A percentile compares a stretch with the other conserved stretches of the same genome.
These are phyloP conservation scores for Grifola frondosa DNA, from an alignment of 1,284 basidiomycete genomes.

Conservation along the genomic window DNA sequence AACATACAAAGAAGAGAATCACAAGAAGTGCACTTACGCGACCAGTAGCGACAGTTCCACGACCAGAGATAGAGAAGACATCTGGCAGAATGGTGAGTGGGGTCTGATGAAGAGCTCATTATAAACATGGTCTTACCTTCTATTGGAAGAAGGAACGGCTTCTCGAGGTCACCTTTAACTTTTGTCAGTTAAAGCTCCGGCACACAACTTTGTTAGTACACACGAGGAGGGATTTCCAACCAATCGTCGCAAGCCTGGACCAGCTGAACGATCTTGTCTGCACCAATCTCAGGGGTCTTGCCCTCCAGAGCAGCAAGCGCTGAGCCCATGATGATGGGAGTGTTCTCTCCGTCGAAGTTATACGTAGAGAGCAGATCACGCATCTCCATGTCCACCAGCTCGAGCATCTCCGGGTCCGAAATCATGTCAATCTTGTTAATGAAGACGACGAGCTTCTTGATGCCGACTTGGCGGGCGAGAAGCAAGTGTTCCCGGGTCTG, in stretches of 20 bases:
- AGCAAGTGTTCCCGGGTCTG: slow-evolving; percentile 99
- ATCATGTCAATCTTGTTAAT: slow-evolving; percentile 99
- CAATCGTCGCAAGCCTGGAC: slow-evolving; percentile 90
- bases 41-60: slow-evolving; percentile 97
- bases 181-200: slow-evolving; percentile 7
- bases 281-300: slow-evolving; percentile 77
- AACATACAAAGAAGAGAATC: neutral
- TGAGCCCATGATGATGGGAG: slow-evolving; percentile 96
- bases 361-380: slow-evolving; percentile 92
- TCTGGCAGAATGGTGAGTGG: slow-evolving; percentile 45
- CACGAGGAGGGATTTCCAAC: slow-evolving; percentile 93
- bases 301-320: slow-evolving; percentile 95
- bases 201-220: too few relatives aligned
- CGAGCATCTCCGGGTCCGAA: slow-evolving; percentile 96
- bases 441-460: slow-evolving; percentile 98
- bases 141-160: slow-evolving; percentile 96
- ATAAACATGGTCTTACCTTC: slow-evolving; percentile 54
- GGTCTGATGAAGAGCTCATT: neutral
- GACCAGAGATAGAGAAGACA: slow-evolving; percentile 97
- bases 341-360: slow-evolving; percentile 96
- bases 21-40: slow-evolving; percentile 51
- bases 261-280: slow-evolving; percentile 81
- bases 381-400: slow-evolving; percentile 99
- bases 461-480: slow-evolving; percentile 96
- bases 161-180: slow-evolving; percentile 84